Evolutionary conservation across 345 rosid genomes (phyloP).

Genomic region (Euphorbia lathyris): DNA sequence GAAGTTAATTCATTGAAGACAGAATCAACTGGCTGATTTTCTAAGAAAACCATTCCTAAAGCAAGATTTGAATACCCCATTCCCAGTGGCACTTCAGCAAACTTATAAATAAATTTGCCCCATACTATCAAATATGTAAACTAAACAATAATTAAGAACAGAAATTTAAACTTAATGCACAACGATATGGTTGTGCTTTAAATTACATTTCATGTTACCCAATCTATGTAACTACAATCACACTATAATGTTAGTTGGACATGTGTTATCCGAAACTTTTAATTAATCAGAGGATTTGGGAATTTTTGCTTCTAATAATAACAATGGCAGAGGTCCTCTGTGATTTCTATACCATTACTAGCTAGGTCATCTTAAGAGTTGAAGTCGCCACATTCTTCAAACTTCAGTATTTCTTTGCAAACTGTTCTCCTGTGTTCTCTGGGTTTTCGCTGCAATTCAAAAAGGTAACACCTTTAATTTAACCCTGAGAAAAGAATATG

Average conservation of each 20-base stretch:
- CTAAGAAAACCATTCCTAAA: too few species aligned
- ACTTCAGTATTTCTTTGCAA: slow-evolving; percentile 19
- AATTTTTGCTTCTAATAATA: background rate
- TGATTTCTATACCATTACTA: slow-evolving; percentile 26
- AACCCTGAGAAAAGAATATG: background rate
- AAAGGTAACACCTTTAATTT: background rate
- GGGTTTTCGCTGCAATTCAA: slow-evolving; percentile 43
- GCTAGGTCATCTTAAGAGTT: slow-evolving; percentile 19
- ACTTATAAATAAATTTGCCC: background rate
- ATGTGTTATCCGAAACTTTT: background rate
- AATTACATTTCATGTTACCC: background rate
- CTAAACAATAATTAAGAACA: background rate
- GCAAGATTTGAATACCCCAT: too few species aligned
- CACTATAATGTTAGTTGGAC: background rate
- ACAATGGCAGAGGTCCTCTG: slow-evolving; percentile 13
- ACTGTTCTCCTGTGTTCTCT: slow-evolving; percentile 26
- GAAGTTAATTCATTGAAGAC: too few species aligned
- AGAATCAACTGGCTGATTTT: too few species aligned
- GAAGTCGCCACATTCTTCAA: slow-evolving; percentile 24
- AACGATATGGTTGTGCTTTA: background rate
- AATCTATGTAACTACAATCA: background rate
- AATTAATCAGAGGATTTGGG: background rate
- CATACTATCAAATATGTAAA: background rate
- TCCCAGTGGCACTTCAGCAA: background rate
- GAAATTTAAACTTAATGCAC: background rate